These are phyloP conservation scores for Agrocybe praecox DNA, from an alignment of 768 basidiomycete species.

Conservation along the genomic window DNA sequence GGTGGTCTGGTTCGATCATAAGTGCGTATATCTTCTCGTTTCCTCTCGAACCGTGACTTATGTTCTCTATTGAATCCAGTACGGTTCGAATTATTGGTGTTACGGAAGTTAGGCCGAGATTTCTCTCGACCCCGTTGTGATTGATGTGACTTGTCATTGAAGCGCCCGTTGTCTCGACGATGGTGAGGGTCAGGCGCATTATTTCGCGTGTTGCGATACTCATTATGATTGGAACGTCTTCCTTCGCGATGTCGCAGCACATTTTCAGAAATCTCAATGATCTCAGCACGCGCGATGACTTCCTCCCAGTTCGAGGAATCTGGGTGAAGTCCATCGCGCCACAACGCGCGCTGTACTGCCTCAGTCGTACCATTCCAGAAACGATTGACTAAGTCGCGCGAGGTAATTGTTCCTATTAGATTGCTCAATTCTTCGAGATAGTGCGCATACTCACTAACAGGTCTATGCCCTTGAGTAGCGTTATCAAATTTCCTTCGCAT, in stretches of 20 bases:
- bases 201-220: no score
- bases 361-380: slow-evolving; percentile 34
- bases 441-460: slow-evolving; percentile 20
- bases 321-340: slow-evolving; percentile 27
- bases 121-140: no score
- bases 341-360: slow-evolving; percentile 27
- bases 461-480: slow-evolving; percentile 23
- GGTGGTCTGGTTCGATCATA: not conserved
- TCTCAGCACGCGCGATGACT: slow-evolving; percentile 5
- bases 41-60: no score
- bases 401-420: slow-evolving; percentile 33
- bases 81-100: not conserved
- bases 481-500: slow-evolving; percentile 22
- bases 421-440: slow-evolving; percentile 32
- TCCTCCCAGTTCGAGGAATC: slow-evolving; percentile 22
- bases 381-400: slow-evolving; percentile 27
- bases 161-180: no score
- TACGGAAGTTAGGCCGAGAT: no score
- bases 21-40: not conserved
- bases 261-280: slow-evolving; percentile 13
- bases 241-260: not conserved
- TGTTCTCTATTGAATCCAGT: not conserved
- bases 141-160: no score
- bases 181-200: no score
- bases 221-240: not conserved